Conservation (phyloP, 2,329 filamentous ascomycete genomes). For the Exophiala alcalophila region DNA sequence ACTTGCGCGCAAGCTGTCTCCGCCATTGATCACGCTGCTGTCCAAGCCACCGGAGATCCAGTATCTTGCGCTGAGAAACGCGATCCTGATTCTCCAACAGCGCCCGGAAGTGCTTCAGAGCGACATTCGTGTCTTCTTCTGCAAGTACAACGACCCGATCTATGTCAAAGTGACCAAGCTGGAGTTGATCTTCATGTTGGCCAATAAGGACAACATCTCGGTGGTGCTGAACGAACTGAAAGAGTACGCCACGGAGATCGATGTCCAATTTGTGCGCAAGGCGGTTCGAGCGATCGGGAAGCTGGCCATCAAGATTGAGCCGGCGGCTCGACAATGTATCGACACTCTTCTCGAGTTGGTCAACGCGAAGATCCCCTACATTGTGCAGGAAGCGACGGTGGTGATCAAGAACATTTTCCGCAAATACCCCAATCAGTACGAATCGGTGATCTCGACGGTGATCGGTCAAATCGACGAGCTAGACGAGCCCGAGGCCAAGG, state of each 20-base stretch:
- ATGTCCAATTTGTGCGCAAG: conserved; percentile 97
- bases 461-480: conserved; percentile 95
- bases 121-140: conserved; percentile 98
- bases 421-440: conserved; percentile 98
- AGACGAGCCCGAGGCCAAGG: conserved; percentile 96
- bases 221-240: conserved; percentile 90
- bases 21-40: conserved; percentile 87
- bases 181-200: conserved; percentile 98
- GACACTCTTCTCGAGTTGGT: conserved; percentile 89
- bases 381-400: conserved; percentile 97
- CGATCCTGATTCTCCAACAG: conserved; percentile 86
- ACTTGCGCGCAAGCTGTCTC: conserved; percentile 88
- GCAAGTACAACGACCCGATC: conserved; percentile 99
- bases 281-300: conserved; percentile 97
- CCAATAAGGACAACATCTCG: conserved; percentile 90
- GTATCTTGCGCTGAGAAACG: conserved; percentile 90
- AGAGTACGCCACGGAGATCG: conserved; percentile 96
- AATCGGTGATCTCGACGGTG: conserved; percentile 91
- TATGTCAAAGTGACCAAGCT: conserved; percentile 99
- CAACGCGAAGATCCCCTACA: conserved; percentile 97
- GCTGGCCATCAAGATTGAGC: conserved; percentile 97
- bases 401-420: conserved; percentile 99
- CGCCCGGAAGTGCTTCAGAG: conserved; percentile 90
- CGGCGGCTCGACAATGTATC: conserved; percentile 85
- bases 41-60: conserved; percentile 98